Conservation (phyloP, 164 flowering plant species). For the Macadamia tetraphylla region DNA sequence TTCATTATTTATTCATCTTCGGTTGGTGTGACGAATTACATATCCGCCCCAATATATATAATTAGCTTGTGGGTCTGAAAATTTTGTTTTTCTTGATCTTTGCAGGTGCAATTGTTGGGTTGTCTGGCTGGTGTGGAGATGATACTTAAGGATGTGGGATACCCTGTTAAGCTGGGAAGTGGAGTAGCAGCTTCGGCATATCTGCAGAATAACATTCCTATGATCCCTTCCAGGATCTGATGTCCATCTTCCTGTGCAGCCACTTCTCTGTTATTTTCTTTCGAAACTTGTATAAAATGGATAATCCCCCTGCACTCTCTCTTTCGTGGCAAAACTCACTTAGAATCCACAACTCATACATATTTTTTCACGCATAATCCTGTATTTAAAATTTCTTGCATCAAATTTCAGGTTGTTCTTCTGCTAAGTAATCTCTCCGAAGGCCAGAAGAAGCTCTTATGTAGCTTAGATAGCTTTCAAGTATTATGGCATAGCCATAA, state of each 20-base stretch:
- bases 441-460: too few species aligned
- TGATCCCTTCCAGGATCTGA: slow-evolving; percentile 87
- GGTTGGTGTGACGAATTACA: too few species aligned
- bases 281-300: slow-evolving; percentile 18
- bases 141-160: slow-evolving; percentile 90
- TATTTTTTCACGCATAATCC: neutral
- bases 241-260: slow-evolving; percentile 14
- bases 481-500: too few species aligned
- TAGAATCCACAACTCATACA: slow-evolving; percentile 9
- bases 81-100: neutral
- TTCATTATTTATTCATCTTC: too few species aligned
- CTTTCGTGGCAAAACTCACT: slow-evolving; percentile 7
- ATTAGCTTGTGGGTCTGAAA: too few species aligned
- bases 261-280: slow-evolving; percentile 12
- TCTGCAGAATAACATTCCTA: slow-evolving; percentile 64
- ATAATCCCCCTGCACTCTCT: slow-evolving; percentile 22
- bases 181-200: slow-evolving; percentile 82
- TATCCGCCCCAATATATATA: too few species aligned
- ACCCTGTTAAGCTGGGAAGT: slow-evolving; percentile 87
- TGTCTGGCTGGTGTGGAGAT: slow-evolving; percentile 96
- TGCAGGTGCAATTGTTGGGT: slow-evolving; percentile 88
- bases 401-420: too few species aligned
- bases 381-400: too few species aligned
- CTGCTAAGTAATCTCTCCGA: too few species aligned
- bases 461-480: too few species aligned